Evolutionary conservation across 352 stramenopile genomes (phyloP), one percentile per base, ranked within the genome.

Genomic region (Phytophthora sojae): DNA sequence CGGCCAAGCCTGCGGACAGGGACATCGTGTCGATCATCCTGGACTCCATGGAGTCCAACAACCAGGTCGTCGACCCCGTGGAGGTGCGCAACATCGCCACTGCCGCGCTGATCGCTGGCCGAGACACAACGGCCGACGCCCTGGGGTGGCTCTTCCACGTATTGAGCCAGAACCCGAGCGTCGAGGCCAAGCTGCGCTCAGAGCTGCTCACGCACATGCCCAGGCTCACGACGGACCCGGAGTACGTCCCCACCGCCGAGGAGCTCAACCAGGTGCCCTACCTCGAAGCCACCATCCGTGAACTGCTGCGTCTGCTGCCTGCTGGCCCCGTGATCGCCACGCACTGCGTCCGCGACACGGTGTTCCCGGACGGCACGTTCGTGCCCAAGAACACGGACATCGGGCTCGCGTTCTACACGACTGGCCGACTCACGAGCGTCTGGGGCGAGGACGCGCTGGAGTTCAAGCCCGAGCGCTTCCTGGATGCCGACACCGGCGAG

Each of bases 141-240:
- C 58, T 96, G n/a, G 68, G 72, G 4, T 95, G 89, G 89, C 65
- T 90, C 7, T 61, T 95, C 23, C 78, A 90, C 63, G 68, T 92
- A 58, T 58, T 94, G 45, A 76, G 67, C 11, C 71, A 82, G 29
- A 67, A 94, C 61, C 88, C 85, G 1, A 25, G 71, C 2, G 75
- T 88, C 2, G 72, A 81, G 57, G 42, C 58, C 12, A 75, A 73
- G 26, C 71, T 92, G 26, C 75, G 77, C 23, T 70, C 76, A 1
- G 85, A 93, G 62, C 50, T 93, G 9, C 25, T 77, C 19, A 68
- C 30, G 21, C 62, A 82, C 37, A 52, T 90, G 12, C 82, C 81
- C 0, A 68, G 71, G 26, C 71, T 91, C 7, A 26, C 66, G 1
- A 69, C 49, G 0, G 62, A 73, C 26, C 25, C 49, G 3, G 50